Conservation (phyloP, 306 rosid genomes). For the Ziziphus jujuba region DNA sequence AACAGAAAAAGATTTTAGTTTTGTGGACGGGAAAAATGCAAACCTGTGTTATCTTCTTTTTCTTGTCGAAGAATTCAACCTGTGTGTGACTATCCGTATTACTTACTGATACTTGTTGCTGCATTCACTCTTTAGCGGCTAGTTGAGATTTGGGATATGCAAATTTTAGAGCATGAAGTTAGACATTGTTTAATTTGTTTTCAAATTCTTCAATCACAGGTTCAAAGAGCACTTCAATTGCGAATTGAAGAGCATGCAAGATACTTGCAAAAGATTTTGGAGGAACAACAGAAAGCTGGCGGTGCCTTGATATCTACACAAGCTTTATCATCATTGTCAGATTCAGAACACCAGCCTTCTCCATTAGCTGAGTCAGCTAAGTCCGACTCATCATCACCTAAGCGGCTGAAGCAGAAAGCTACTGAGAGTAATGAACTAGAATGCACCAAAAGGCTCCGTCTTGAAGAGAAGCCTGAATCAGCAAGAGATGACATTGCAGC, state of each 20-base stretch:
- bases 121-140: neutral
- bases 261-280: constrained; percentile 46
- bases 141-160: no score
- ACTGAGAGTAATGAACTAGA: constrained; percentile 8
- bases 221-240: constrained; percentile 42
- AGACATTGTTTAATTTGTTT: no score
- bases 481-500: constrained; percentile 10
- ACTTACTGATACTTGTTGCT: no score
- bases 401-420: constrained; percentile 20
- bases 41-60: no score
- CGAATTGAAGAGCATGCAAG: constrained; percentile 47
- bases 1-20: no score
- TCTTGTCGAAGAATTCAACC: no score
- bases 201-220: constrained; percentile 16
- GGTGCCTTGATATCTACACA: constrained; percentile 31
- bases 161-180: no score
- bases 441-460: constrained; percentile 23
- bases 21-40: no score
- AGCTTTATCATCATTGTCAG: constrained; percentile 25
- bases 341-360: constrained; percentile 20
- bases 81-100: no score
- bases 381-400: constrained; percentile 26
- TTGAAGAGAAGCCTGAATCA: constrained; percentile 19
- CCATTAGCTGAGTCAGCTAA: constrained; percentile 15
- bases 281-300: constrained; percentile 41